Evolutionary conservation across 1,284 basidiomycete species (phyloP), one percentile per base, ranked within the genome.

Genomic region (Sporisorium exsertum): DNA sequence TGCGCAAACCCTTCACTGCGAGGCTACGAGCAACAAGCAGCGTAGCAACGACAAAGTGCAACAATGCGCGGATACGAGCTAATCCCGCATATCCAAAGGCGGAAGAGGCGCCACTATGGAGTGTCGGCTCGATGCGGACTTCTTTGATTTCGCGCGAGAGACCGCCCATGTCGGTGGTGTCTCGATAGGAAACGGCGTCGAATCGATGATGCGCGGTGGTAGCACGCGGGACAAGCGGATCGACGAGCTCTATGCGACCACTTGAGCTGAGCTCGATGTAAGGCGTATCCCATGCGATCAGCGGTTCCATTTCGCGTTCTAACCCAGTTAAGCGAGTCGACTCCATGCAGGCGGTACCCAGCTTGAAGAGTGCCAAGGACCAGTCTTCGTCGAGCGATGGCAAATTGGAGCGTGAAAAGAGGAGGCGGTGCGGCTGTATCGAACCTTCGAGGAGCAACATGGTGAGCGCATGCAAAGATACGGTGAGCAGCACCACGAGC

Each of bases 341-440:
- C 51, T 83, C 76, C 57, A 84, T 77, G 52, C 82, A 84, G 5
- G 80, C 78, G 5, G 81, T 78, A 12, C 81, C 81, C 22, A 84
- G 61, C 63, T 83, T 83, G 74, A 82, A 76, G 6, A 82, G 64
- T 1, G 81, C 81, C 10, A 82, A 20, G 26, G 74, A 72, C 67
- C 76, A 84, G 63, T 84, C 82, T 53, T 84, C 81, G 32, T 71
- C 62, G 22, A 61, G 12, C 3, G 67, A 62, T 5, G 81, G 81
- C 32, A 83, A 51, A 42, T 72, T 78, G 22, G 77, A 75, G 4
- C 66, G 46, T 4, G 75, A 66, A 46, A 81, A 81, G 6, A 80
- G 40, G 9, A 81, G 68, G 2, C 79, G 75, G n/a, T 57, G 27
- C 29, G 54, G 15, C 27, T 79, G 62, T 32, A 81, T 63, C 29